Conservation (phyloP, 768 basidiomycete species). For the Fistulinella prunicolor region DNA sequence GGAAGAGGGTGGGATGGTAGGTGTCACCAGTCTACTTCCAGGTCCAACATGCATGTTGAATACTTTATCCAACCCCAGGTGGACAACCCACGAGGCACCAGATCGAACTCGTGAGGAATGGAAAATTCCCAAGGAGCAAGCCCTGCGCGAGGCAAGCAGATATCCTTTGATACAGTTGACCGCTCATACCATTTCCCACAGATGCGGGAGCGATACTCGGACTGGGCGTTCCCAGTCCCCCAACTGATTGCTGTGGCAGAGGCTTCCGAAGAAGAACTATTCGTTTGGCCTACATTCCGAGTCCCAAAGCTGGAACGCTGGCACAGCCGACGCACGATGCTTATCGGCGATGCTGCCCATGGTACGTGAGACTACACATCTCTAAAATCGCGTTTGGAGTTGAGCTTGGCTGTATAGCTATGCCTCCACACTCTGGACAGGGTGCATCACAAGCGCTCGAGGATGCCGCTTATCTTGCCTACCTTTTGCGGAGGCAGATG, state of each 20-base stretch:
- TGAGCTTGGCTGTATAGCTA: conserved; percentile 14
- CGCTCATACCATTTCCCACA: background rate
- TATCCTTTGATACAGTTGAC: background rate
- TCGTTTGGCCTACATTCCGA: conserved; percentile 24
- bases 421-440: conserved; percentile 33
- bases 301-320: conserved; percentile 23
- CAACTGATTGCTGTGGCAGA: conserved; percentile 24
- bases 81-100: conserved; percentile 28
- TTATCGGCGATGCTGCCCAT: conserved; percentile 34
- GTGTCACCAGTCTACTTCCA: background rate
- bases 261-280: conserved; percentile 11
- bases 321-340: conserved; percentile 25
- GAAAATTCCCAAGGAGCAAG: conserved; percentile 24
- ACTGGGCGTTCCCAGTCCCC: conserved; percentile 29
- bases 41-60: background rate
- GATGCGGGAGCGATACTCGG: conserved; percentile 26
- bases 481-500: background rate
- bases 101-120: conserved; percentile 28
- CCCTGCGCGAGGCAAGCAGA: conserved; percentile 15
- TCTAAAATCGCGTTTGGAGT: background rate
- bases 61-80: conserved; percentile 21
- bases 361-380: conserved; percentile 15
- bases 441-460: conserved; percentile 32
- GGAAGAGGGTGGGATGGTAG: conserved; percentile 25
- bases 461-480: conserved; percentile 24